Conservation (phyloP, 2,329 filamentous ascomycete species). For the Anisogramma anomala region DNA sequence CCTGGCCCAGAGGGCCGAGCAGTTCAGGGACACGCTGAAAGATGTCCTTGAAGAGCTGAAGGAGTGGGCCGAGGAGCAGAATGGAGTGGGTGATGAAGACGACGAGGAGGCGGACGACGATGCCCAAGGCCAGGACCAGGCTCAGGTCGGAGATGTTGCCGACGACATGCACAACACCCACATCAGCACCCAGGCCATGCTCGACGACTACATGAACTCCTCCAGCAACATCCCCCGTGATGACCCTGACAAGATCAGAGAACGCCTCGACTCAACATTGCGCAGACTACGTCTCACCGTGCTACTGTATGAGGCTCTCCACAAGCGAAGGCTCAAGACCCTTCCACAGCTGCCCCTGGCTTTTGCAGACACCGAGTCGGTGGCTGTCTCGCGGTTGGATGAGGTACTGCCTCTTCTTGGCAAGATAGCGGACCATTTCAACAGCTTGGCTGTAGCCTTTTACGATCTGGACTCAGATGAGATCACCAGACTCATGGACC, state of each 20-base stretch:
- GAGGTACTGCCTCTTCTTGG: conserved; percentile 44
- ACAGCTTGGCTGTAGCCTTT: conserved; percentile 59
- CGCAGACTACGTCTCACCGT: conserved; percentile 56
- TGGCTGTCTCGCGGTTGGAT: conserved; percentile 38
- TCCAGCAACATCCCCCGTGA: conserved; percentile 49
- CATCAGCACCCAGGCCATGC: conserved; percentile 39
- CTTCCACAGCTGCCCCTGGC: conserved; percentile 29
- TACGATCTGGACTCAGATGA: conserved; percentile 54
- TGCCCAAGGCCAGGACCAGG: conserved; percentile 24
- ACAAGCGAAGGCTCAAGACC: conserved; percentile 57
- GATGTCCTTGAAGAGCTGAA: conserved; percentile 80
- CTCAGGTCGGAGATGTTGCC: conserved; percentile 31
- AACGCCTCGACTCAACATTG: conserved; percentile 51
- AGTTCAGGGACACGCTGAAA: conserved; percentile 63
- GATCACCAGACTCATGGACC: conserved; percentile 47
- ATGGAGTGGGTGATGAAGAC: conserved; percentile 47
- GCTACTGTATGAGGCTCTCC: conserved; percentile 56
- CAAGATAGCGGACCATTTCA: conserved; percentile 53
- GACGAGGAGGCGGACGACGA: conserved; percentile 35
- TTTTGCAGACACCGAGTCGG: conserved; percentile 9
- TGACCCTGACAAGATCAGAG: conserved; percentile 52
- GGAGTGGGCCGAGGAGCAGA: conserved; percentile 70
- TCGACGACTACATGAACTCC: conserved; percentile 58
- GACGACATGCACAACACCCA: conserved; percentile 22
- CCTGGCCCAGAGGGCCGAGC: conserved; percentile 58